Conservation (phyloP, 2,329 filamentous ascomycete genomes). For the Cladosporium sp. region DNA sequence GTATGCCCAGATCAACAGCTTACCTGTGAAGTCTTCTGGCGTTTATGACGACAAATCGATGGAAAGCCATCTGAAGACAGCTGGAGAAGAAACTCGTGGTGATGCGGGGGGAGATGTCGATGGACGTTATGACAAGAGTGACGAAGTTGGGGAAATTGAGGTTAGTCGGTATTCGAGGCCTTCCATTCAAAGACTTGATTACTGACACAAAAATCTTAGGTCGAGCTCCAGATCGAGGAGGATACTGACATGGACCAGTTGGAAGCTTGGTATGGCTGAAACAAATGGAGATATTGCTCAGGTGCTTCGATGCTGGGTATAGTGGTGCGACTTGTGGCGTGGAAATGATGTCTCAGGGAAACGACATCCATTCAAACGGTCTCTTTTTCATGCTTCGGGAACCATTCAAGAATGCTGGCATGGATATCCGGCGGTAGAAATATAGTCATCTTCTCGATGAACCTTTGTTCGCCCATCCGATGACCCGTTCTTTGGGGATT, state of each 20-base stretch:
- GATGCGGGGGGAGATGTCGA: neutral
- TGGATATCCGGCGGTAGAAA: too few relatives aligned
- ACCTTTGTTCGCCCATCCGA: too few relatives aligned
- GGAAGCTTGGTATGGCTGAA: neutral
- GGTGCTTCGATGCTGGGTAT: too few relatives aligned
- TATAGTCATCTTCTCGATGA: too few relatives aligned
- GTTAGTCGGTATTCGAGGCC: neutral
- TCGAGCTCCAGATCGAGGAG: neutral
- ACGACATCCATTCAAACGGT: too few relatives aligned
- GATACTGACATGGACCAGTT: neutral
- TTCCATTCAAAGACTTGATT: neutral
- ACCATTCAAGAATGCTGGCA: too few relatives aligned
- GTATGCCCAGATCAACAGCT: neutral
- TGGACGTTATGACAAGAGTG: neutral
- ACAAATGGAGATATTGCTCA: too few relatives aligned
- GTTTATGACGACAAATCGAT: neutral
- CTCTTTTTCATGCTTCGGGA: too few relatives aligned
- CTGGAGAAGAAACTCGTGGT: neutral
- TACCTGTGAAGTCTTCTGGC: neutral
- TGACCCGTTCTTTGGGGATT: too few relatives aligned
- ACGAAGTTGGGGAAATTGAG: neutral
- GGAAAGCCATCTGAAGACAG: neutral
- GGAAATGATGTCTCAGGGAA: too few relatives aligned
- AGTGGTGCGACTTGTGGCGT: too few relatives aligned
- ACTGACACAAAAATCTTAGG: neutral